Base-by-base conservation (phyloP, 2,329 filamentous ascomycete genomes). In the Escovopsis sp. region DNA sequence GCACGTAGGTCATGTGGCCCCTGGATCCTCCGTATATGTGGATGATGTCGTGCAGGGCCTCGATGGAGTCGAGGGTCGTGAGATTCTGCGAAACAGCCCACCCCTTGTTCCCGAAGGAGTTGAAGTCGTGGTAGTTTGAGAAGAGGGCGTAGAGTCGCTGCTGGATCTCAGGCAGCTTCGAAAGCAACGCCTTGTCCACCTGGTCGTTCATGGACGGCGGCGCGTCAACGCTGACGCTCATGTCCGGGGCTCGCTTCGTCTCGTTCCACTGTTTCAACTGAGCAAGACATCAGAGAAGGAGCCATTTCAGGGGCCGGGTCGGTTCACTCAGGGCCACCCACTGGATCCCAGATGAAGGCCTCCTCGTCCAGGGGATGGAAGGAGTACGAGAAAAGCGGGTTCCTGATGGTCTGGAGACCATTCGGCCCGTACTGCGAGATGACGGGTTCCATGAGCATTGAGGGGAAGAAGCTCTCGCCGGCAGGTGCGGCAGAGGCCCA, bases 1-100 rank as follows among this genome's bases (percentile, higher is more conserved):
- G 74, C 29, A 79, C 75, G 57, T 74, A 81, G 35, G 71, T 74
- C 74, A 83, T 81, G 51, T 85, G 81, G 2, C 81, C 80, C 31
- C 69, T 68, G 44, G 61, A 66, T 29, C 72, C 82, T 4, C 71
- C 66, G 39, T 71, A 65, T 29, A 70, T 70, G 48, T 82, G 78
- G 33, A 82, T 66, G 10, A 69, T 67, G 52, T 81, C 76, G 49
- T 82, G 78, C 4, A 82, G 58, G 1, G 72, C 70, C 55, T 82
- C 78, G 30, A 81, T 59, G 10, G 79, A 84, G 54, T 84, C 81
- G 39, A 71, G 71, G 11, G 65, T 65, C 5, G 59, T 61, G 32
- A 68, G 59, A 38, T 67, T 64, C 12, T 61, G 61, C 4, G 64
- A 60, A 7, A 60, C 56, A n/a, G 68, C 67, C 71, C 72, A 79